Percentiles rank a stretch among this genome's conserved stretches.
phyloP scores from a whole-genome alignment of 306 rosid species.

The Vicia villosa region DNA sequence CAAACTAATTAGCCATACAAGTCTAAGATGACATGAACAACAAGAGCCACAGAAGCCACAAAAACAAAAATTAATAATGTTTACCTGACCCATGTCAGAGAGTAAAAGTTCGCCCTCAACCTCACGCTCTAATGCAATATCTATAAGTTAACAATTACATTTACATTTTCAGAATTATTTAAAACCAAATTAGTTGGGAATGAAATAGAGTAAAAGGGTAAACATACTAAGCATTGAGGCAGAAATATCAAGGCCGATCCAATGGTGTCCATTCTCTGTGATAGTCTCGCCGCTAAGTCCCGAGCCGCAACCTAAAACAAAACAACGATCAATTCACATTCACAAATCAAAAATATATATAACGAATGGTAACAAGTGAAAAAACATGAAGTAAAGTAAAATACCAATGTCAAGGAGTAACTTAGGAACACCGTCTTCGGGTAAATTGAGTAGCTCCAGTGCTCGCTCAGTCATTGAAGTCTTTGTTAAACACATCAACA shows the following conservation, averaged over 20 bases:
- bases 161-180: neutral
- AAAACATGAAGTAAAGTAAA: neutral
- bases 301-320: conserved; percentile 77
- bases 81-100: conserved; percentile 97
- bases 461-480: conserved; percentile 72
- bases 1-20: neutral
- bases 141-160: conserved; percentile 38
- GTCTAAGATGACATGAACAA: neutral
- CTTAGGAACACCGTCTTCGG: conserved; percentile 71
- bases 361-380: neutral
- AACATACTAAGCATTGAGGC: conserved; percentile 81
- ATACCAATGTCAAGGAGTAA: conserved; percentile 87
- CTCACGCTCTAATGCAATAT: conserved; percentile 82
- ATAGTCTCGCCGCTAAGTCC: conserved; percentile 89
- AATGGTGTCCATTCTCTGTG: conserved; percentile 72
- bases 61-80: neutral
- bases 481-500: conserved; percentile 16
- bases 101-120: conserved; percentile 86
- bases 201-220: neutral
- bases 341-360: neutral
- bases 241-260: conserved; percentile 92
- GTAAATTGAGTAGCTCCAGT: conserved; percentile 77
- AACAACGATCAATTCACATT: neutral
- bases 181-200: neutral
- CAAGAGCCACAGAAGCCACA: neutral